A percentile compares a stretch with the other conserved stretches of the same genome.
These are phyloP conservation scores for Cocos nucifera DNA, from an alignment of 176 grass and related monocot species.

Conservation along the genomic window DNA sequence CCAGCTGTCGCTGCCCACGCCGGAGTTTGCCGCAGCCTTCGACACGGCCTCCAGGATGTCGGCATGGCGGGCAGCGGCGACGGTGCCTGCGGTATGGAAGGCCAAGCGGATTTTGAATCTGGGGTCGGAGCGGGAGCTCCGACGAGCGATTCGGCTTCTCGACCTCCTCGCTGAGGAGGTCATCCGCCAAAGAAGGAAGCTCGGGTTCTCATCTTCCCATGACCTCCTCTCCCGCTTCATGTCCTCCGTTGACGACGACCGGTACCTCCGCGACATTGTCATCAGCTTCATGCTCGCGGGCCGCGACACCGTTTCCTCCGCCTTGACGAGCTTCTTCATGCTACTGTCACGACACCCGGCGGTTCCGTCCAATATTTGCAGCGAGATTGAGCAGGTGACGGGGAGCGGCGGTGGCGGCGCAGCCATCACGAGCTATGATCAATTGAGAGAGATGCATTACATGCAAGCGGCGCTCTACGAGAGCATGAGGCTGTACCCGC, in stretches of 20 bases:
- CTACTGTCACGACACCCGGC: conserved; percentile 47
- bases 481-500: conserved; percentile 75
- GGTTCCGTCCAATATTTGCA: conserved; percentile 37
- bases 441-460: conserved; percentile 66
- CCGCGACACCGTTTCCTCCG: conserved; percentile 66
- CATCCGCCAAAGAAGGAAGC: conserved; percentile 65
- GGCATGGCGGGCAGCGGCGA: conserved; percentile 38
- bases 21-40: conserved; percentile 55
- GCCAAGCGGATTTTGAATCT: conserved; percentile 51
- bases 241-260: conserved; percentile 53
- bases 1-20: conserved; percentile 40
- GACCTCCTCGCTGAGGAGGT: conserved; percentile 53
- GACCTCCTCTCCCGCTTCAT: conserved; percentile 82
- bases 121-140: conserved; percentile 57
- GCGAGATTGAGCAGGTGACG: conserved; percentile 32
- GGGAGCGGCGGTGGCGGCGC: background rate
- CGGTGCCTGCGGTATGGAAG: conserved; percentile 58
- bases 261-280: conserved; percentile 79
- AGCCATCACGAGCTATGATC: conserved; percentile 10
- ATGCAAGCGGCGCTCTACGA: conserved; percentile 61
- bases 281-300: conserved; percentile 86
- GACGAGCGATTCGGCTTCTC: conserved; percentile 44
- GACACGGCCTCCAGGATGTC: conserved; percentile 69
- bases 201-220: conserved; percentile 31
- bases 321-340: conserved; percentile 62